Conservation (phyloP, 2,329 filamentous ascomycete genomes). For the Capronia americana region DNA sequence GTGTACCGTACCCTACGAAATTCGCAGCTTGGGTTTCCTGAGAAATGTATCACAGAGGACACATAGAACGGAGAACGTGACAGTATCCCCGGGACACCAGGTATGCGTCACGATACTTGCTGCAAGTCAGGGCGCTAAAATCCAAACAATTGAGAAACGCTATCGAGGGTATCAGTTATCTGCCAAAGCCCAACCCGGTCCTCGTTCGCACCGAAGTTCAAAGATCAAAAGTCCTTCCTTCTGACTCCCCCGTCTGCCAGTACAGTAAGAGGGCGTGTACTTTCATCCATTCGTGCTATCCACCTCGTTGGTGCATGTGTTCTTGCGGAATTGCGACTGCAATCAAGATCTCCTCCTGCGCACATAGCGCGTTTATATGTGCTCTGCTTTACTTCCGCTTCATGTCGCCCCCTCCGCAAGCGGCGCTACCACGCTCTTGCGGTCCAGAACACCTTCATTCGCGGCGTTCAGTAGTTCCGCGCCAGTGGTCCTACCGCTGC, state of each 20-base stretch:
- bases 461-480: slow-evolving; percentile 30
- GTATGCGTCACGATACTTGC: not conserved
- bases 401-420: not conserved
- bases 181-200: not conserved
- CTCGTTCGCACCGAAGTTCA: not conserved
- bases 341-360: not conserved
- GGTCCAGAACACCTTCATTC: slow-evolving; percentile 18
- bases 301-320: not conserved
- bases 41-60: too few relatives aligned
- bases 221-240: not conserved
- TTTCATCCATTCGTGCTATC: not conserved
- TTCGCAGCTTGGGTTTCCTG: too few relatives aligned
- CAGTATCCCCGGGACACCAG: too few relatives aligned
- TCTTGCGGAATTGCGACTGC: not conserved
- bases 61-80: too few relatives aligned
- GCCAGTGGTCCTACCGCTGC: slow-evolving; percentile 17
- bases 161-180: not conserved
- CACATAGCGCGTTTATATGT: not conserved
- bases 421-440: slow-evolving; percentile 12
- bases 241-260: not conserved
- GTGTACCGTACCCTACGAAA: too few relatives aligned
- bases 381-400: not conserved
- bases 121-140: not conserved
- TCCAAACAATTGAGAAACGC: not conserved
- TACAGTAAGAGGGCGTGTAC: not conserved